These are phyloP conservation scores for Colletotrichum theobromicola DNA, from an alignment of 2,329 filamentous ascomycete species.

Conservation along the genomic window DNA sequence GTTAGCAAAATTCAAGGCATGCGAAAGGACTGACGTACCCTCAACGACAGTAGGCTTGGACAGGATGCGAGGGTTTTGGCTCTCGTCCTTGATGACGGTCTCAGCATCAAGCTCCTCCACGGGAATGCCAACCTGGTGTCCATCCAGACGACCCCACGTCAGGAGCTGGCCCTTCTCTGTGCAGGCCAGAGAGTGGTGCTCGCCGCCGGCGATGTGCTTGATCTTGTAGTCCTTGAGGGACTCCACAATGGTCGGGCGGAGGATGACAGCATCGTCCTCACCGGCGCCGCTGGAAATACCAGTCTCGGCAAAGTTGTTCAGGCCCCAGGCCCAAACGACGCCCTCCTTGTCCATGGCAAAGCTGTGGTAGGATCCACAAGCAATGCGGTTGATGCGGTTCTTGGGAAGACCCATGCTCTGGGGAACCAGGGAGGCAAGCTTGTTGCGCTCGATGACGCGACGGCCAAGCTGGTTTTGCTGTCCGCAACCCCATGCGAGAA, in stretches of 20 bases:
- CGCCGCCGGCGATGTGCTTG: constrained; percentile 67
- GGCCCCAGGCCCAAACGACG: constrained; percentile 80
- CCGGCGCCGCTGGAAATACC: constrained; percentile 66
- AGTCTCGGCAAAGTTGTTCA: constrained; percentile 87
- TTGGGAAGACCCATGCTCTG: constrained; percentile 67
- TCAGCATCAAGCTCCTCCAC: constrained; percentile 59
- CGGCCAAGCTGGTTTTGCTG: constrained; percentile 71
- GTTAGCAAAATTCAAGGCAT: background rate
- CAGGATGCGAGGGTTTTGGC: constrained; percentile 73
- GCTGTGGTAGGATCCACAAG: constrained; percentile 78
- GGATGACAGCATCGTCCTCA: constrained; percentile 73
- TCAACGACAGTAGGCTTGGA: constrained; percentile 66
- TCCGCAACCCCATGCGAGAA: constrained; percentile 75
- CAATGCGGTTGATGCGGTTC: constrained; percentile 70
- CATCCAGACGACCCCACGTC: constrained; percentile 65
- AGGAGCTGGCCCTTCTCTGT: constrained; percentile 62
- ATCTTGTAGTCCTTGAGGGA: constrained; percentile 70
- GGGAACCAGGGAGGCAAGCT: constrained; percentile 64
- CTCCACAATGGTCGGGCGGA: constrained; percentile 72
- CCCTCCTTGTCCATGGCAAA: constrained; percentile 78
- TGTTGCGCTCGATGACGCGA: constrained; percentile 63
- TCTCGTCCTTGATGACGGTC: constrained; percentile 67
- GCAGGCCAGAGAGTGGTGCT: constrained; percentile 76
- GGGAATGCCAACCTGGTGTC: constrained; percentile 62
- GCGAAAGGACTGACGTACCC: constrained; percentile 40